These are phyloP conservation scores for Brasilioporus rufonigricans DNA, from an alignment of 768 basidiomycete genomes.

Conservation along the genomic window DNA sequence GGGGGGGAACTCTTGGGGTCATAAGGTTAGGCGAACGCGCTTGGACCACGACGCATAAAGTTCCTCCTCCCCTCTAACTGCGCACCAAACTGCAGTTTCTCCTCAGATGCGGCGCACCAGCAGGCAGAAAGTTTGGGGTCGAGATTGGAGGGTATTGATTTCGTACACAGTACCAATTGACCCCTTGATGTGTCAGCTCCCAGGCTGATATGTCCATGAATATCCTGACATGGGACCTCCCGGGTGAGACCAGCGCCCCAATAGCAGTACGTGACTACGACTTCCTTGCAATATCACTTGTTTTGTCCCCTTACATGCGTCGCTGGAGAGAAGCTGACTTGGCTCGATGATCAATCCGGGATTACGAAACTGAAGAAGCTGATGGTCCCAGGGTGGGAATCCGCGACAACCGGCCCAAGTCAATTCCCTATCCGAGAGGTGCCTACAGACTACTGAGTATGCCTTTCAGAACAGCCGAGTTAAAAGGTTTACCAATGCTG, in stretches of 20 bases:
- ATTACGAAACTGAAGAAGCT: slow-evolving; percentile 17
- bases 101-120: neutral
- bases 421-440: neutral
- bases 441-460: neutral
- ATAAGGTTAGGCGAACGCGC: slow-evolving; percentile 2
- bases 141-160: slow-evolving; percentile 6
- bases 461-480: neutral
- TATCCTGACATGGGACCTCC: slow-evolving; percentile 10
- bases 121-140: neutral
- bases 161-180: slow-evolving; percentile 9
- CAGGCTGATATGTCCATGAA: slow-evolving; percentile 10
- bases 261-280: slow-evolving; percentile 11
- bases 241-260: neutral
- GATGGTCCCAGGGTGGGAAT: neutral
- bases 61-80: slow-evolving; percentile 17
- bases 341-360: slow-evolving; percentile 2
- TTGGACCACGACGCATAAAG: slow-evolving; percentile 1
- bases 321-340: slow-evolving; percentile 9
- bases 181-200: slow-evolving; percentile 14
- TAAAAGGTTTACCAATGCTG: neutral
- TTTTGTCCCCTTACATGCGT: slow-evolving; percentile 10
- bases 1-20: neutral
- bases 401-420: neutral
- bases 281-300: slow-evolving; percentile 17
- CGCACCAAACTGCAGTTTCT: neutral